These are phyloP conservation scores for Fragaria ananassa DNA, from an alignment of 306 rosid genomes.

Conservation along the genomic window DNA sequence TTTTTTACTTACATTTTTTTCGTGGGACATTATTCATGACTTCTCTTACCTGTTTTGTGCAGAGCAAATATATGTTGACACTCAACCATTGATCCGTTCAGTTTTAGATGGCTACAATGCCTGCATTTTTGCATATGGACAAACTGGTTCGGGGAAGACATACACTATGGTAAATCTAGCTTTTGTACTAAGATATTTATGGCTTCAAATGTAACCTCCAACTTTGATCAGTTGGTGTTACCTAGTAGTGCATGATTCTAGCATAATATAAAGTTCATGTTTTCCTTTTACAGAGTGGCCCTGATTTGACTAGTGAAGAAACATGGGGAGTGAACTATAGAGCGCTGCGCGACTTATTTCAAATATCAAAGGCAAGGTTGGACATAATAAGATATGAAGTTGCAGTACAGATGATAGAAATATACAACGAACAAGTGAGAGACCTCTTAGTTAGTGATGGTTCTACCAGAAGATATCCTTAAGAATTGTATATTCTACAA, in stretches of 20 bases:
- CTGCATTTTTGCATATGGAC: conserved; percentile 97
- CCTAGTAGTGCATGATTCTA: not conserved
- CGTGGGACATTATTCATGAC: conserved; percentile 25
- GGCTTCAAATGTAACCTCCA: not conserved
- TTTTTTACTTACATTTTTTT: not conserved
- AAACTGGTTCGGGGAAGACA: conserved; percentile 98
- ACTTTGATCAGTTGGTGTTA: not conserved
- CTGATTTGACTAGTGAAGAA: conserved; percentile 75
- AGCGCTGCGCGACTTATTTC: conserved; percentile 85
- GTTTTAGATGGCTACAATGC: conserved; percentile 85
- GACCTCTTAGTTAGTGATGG: conserved; percentile 88
- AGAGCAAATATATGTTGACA: conserved; percentile 85
- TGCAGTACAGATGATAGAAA: conserved; percentile 95
- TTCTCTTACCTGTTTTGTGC: conserved; percentile 32
- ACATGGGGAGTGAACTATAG: conserved; percentile 97
- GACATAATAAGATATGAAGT: conserved; percentile 78
- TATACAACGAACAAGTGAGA: conserved; percentile 96
- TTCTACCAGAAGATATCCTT: conserved; percentile 95
- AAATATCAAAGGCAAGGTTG: conserved; percentile 69
- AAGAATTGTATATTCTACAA: not conserved
- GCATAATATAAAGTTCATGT: not conserved
- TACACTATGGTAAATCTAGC: conserved; percentile 75
- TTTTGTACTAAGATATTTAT: not conserved
- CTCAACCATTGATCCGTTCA: conserved; percentile 78
- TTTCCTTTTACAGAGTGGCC: conserved; percentile 66